Base-by-base conservation (phyloP, 2,329 filamentous ascomycete species). In the Pleurostoma richardsiae region DNA sequence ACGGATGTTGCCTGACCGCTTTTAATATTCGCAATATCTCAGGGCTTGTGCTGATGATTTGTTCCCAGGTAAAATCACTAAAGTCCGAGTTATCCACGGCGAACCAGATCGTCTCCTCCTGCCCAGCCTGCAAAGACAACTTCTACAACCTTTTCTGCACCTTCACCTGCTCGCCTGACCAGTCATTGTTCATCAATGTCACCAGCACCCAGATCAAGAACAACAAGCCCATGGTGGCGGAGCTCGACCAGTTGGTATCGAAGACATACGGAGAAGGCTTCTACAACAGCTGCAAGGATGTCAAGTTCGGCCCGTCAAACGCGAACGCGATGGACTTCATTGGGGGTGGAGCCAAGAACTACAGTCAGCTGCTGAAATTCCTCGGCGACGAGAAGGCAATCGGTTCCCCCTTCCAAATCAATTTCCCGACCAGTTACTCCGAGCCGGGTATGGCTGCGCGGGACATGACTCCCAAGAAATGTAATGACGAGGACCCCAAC, bases 101-200 rank as follows among this genome's bases (percentile, higher is more conserved):
- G 2, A 90, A 91, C 57, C 83, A 86, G 49, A 86, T 99, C 61
- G 90, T 99, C 63, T 85, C 90, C 29, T 90, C 90, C 7, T 99
- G 94, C 64, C 94, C 94, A 2, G 94, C 95, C 30, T 99, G 94
- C 79, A 95, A 94, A 68, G 86, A 91, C 59, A 99, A 99, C 73
- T 99, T 99, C 74, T 97, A 89, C 75, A 95, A 99, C 71, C 76
- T 95, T 40, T 99, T 99, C 67, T 99, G 94, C 71, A 95, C 90
- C 4, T 97, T 99, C 62, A 97, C 91, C 3, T 99, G 95, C 72
- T 99, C 94, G 4, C 92, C 95, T 5, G 87, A 99, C 60, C 94
- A 99, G 65, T 96, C 90, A 0, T 74, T 95, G 0, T 99, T 99
- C 61, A 76, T 99, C 63, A 99, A 99, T 59, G 83, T 99, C 40